Evolutionary conservation across 495 filamentous ascomycete genomes (phyloP), one percentile per base, ranked within the genome.

Genomic region (Podospora fimiseda): DNA sequence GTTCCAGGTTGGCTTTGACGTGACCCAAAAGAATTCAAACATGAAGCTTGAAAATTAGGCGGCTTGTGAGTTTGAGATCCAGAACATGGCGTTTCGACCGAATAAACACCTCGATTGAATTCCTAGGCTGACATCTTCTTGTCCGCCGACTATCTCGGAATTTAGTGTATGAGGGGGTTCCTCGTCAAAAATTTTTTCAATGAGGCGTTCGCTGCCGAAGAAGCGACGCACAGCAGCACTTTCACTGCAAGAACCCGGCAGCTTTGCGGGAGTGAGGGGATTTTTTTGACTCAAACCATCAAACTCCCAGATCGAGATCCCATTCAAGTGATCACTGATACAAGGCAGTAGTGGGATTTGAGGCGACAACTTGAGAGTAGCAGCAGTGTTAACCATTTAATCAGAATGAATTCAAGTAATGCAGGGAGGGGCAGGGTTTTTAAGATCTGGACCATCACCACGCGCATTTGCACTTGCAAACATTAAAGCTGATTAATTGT

Each of bases 21-120:
- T 39, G 2, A n/a, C 21, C 33, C 40, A 50, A 57, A 50, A 22
- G 21, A 23, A 45, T 22, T 33, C 18, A 27, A 37, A 9, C 22
- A 39, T 46, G 55, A 50, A 38, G 50, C 40, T 30, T 13, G 49
- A 33, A 37, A 52, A 24, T 18, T 37, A 43, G 43, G 39, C 40
- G 44, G 36, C 42, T 33, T 30, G 30, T 18, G 18, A 19, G 22
- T 50, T 18, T 39, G 20, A 20, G 19, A 7, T 11, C 45, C 48
- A 46, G 14, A 13, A 9, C 36, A 1, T 51, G 46, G 51, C 54
- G 56, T 54, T 58, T 18, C 24, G 37, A 21, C 18, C n/a, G n/a
- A n/a, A n/a, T n/a, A n/a, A n/a, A n/a, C n/a, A n/a, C n/a, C n/a
- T n/a, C n/a, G n/a, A n/a, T n/a, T n/a, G n/a, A n/a, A n/a, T n/a